Evolutionary conservation across 106 monocot species (phyloP), one percentile per base, ranked within the genome.

Genomic region (Acorus gramineus): DNA sequence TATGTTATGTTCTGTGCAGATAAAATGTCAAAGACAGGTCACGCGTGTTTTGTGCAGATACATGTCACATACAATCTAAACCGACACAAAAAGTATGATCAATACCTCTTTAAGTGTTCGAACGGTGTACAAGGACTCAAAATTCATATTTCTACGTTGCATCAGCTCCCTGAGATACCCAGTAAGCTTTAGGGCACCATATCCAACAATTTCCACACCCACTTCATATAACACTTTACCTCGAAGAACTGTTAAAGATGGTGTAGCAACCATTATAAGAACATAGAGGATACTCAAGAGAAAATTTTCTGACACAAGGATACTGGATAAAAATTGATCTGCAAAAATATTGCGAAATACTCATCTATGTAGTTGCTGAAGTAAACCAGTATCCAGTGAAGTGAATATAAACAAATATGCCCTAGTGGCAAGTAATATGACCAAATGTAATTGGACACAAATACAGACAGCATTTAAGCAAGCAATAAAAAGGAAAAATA

Each of bases 51-150:
- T 14, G 4, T 50, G 68, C 28, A 42, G 63, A 13, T 1, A 4
- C 48, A 66, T 43, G 50, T n/a, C 10, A 12, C 52, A 55, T n/a
- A 66, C 9, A 42, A 66, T 3, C 43, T 53, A 66, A 28, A 28
- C 28, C 28, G 28, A 28, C 28, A 28, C 28, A 28, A 28, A 28
- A 28, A 28, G 28, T 28, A 28, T 28, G 28, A 28, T 28, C 28
- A 28, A 55, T 77, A 96, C 95, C 87, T 96, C 95, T 61, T 96
- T 96, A 63, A 96, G 78, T 61, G 95, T 79, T 64, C 85, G 71
- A 71, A 87, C 90, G 49, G 90, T 90, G 71, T 87, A 96, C 44
- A 90, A 63, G 51, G 95, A 95, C 54, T 81, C 85, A 77, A 87
- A 90, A 45, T 50, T 62, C 61, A 90, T 80, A 72, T 75, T 81